These are phyloP conservation scores for Gossypium australe DNA, from an alignment of 345 rosid species.

Conservation along the genomic window DNA sequence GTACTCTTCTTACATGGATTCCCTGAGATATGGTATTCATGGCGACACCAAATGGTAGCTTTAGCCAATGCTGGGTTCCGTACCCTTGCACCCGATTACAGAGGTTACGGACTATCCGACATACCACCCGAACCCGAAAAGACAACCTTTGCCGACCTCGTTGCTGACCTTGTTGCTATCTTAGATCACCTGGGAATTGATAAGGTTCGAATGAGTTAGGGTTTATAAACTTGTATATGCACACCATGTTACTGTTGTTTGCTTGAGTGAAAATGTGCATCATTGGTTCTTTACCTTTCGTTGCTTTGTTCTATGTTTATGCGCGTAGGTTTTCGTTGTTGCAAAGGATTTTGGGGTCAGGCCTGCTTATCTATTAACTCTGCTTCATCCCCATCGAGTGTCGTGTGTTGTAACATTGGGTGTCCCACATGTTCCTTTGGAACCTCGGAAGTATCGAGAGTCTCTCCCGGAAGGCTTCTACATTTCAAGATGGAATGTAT, in stretches of 20 bases:
- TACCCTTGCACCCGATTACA: constrained; percentile 43
- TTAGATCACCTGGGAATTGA: constrained; percentile 34
- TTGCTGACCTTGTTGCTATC: constrained; percentile 34
- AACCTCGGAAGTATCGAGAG: neutral
- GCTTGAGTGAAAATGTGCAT: neutral
- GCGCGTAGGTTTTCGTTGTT: constrained; percentile 41
- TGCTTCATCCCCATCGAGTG: constrained; percentile 42
- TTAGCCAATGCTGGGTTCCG: constrained; percentile 40
- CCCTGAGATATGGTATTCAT: constrained; percentile 65
- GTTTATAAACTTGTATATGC: neutral
- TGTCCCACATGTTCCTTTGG: constrained; percentile 35
- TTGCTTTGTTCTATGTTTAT: neutral
- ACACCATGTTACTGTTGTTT: neutral
- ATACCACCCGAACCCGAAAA: constrained; percentile 39
- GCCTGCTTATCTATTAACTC: constrained; percentile 38
- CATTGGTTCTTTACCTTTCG: neutral
- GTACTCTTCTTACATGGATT: constrained; percentile 56
- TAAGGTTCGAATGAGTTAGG: constrained; percentile 18
- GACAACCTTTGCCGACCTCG: constrained; percentile 26
- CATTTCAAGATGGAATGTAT: constrained; percentile 44
- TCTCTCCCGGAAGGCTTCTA: constrained; percentile 58
- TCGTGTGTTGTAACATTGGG: constrained; percentile 47
- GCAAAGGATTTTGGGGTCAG: constrained; percentile 48
- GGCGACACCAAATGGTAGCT: constrained; percentile 59
- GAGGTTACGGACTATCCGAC: constrained; percentile 56